These are phyloP conservation scores for Dryas integrifolia DNA, from an alignment of 331 rosid species.

Conservation along the genomic window DNA sequence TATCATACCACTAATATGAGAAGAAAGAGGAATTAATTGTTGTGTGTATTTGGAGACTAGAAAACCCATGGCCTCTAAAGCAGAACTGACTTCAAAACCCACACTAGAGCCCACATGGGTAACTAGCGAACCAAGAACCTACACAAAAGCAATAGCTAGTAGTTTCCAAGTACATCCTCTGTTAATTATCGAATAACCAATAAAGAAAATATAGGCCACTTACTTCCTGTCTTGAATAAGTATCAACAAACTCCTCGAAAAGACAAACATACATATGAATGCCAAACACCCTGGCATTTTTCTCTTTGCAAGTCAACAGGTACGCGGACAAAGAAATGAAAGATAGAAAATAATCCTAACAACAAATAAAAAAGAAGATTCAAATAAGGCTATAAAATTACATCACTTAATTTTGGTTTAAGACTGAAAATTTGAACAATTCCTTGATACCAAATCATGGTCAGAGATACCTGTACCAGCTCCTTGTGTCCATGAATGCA, in stretches of 20 bases:
- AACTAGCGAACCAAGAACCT: slow-evolving; percentile 45
- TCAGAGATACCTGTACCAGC: slow-evolving; percentile 28
- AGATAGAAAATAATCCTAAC: slow-evolving; percentile 34
- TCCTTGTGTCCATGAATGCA: slow-evolving; percentile 38
- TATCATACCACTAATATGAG: slow-evolving; percentile 34
- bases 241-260: slow-evolving; percentile 37
- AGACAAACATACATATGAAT: slow-evolving; percentile 29
- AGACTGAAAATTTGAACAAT: neutral
- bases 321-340: slow-evolving; percentile 41
- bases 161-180: slow-evolving; percentile 7
- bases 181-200: neutral
- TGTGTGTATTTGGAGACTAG: slow-evolving; percentile 32
- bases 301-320: slow-evolving; percentile 40
- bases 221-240: slow-evolving; percentile 47
- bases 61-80: slow-evolving; percentile 34
- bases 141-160: slow-evolving; percentile 5
- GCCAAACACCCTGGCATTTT: slow-evolving; percentile 36
- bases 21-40: slow-evolving; percentile 40
- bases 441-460: neutral
- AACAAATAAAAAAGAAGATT: neutral
- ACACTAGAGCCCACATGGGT: slow-evolving; percentile 44
- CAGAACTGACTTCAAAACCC: slow-evolving; percentile 36
- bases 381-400: neutral
- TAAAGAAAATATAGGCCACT: neutral
- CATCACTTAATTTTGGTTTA: neutral